A percentile compares a stretch with the other conserved stretches of the same genome.
phyloP scores from a whole-genome alignment of 2,329 filamentous ascomycete genomes.

The Aureobasidium sp. region DNA sequence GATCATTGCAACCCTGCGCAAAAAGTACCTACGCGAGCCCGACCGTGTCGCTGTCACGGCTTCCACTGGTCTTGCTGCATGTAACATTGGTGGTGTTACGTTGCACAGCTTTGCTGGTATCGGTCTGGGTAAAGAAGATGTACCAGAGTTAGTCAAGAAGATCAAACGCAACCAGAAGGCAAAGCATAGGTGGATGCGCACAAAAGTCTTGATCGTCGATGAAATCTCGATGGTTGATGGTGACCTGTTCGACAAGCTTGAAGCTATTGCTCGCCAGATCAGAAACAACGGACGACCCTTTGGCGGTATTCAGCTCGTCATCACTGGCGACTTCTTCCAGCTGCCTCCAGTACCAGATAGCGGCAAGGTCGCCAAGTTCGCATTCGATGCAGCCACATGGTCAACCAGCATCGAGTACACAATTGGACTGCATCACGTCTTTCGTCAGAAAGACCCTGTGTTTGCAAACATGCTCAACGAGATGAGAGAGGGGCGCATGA shows the following conservation, averaged over 20 bases:
- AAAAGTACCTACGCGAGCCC: constrained; percentile 66
- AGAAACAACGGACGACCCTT: constrained; percentile 88
- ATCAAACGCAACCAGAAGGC: constrained; percentile 83
- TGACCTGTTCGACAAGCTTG: constrained; percentile 92
- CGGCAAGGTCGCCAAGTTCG: constrained; percentile 69
- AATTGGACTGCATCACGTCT: constrained; percentile 89
- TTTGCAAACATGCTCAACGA: constrained; percentile 97
- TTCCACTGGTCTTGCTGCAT: constrained; percentile 90
- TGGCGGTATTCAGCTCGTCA: constrained; percentile 89
- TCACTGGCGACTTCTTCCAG: constrained; percentile 98
- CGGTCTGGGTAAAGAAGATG: constrained; percentile 84
- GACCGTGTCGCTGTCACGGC: constrained; percentile 89
- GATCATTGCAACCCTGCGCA: constrained; percentile 73
- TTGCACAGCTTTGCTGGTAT: constrained; percentile 95
- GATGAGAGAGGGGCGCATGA: constrained; percentile 83
- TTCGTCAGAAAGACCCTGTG: constrained; percentile 83
- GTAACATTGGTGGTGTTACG: constrained; percentile 93
- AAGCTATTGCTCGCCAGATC: constrained; percentile 73
- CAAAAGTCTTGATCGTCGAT: constrained; percentile 82
- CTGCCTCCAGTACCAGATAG: constrained; percentile 84
- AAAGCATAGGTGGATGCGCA: constrained; percentile 78
- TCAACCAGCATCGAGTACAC: constrained; percentile 88
- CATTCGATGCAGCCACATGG: constrained; percentile 90
- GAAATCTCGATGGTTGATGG: constrained; percentile 99
- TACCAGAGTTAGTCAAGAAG: constrained; percentile 75